Base-by-base conservation (phyloP, 257 asterid species). In the Mitragyna speciosa region DNA sequence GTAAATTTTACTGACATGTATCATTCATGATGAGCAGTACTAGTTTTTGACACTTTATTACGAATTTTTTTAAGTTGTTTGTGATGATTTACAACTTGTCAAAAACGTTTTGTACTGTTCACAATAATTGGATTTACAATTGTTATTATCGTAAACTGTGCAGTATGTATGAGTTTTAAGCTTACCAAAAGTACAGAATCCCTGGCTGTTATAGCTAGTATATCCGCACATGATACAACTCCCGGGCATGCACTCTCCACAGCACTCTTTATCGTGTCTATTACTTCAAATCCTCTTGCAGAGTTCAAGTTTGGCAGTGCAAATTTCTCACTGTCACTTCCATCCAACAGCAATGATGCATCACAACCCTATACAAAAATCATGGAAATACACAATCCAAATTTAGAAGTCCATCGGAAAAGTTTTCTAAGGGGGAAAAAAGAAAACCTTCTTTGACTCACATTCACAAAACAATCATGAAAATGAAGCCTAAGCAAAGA, bases 401-500 rank as follows among this genome's bases (percentile, higher is more conserved):
- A 17, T 28, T 19, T 52, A 19, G 6, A 28, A 48, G 17, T 56
- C 43, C 2, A 6, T 26, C 26, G 41, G 3, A 26, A 6, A 24
- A 2, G 10, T 20, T 0, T 49, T 1, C 41, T 1, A 59, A 2
- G n/a, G 30, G 22, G 4, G 26, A 12, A 24, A 36, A 47, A 66
- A 5, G n/a, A n/a, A n/a, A n/a, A n/a, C n/a, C 19, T 49, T 59
- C 59, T 58, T 15, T 0, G 72, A 82, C 92, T 89, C 33, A 94
- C 98, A 80, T 89, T 91, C 15, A 94, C 98, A 39, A 94, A 94
- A 83, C 96, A 93, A 75, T 92, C 98, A 31, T 90, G 97, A 80
- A 91, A 93, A 72, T 91, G 97, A 68, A 94, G 97, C 43, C 97
- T 87, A 74, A 92, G 89, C 86, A 92, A 72, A 75, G 97, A 92